A percentile compares a stretch with the other conserved stretches of the same genome.
Evolutionary conservation across 495 filamentous ascomycete species (phyloP).

Genomic region (Evernia prunastri): DNA sequence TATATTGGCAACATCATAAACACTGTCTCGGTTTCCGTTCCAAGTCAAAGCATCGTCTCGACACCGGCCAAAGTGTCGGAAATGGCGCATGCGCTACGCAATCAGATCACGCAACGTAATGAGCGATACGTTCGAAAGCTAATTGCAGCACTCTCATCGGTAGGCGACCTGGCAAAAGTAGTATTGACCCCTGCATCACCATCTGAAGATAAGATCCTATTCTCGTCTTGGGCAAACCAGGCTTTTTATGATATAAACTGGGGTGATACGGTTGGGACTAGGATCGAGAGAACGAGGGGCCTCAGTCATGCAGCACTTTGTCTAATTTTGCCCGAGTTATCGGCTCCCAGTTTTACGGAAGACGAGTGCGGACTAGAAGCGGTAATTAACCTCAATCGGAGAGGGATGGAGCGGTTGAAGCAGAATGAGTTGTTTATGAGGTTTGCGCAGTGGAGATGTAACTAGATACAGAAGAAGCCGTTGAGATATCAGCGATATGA

Average conservation of each 20-base stretch:
- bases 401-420: background rate
- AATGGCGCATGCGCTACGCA: background rate
- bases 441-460: too few species aligned
- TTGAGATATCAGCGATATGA: too few species aligned
- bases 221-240: background rate
- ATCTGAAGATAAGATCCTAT: background rate
- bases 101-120: too few species aligned
- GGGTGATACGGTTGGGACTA: background rate
- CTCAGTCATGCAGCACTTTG: too few species aligned
- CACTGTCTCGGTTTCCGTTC: background rate
- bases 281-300: conserved; percentile 1
- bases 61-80: background rate
- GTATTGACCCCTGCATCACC: background rate
- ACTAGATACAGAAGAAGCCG: too few species aligned
- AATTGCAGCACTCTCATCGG: background rate
- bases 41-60: background rate
- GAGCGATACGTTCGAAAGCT: background rate
- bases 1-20: background rate
- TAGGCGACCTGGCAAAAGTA: too few species aligned
- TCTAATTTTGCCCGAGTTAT: too few species aligned
- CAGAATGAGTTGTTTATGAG: background rate
- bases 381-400: too few species aligned
- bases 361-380: too few species aligned
- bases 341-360: too few species aligned
- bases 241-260: conserved; percentile 4